phyloP scores from a whole-genome alignment of 768 basidiomycete species.

The Auricularia sp. region DNA sequence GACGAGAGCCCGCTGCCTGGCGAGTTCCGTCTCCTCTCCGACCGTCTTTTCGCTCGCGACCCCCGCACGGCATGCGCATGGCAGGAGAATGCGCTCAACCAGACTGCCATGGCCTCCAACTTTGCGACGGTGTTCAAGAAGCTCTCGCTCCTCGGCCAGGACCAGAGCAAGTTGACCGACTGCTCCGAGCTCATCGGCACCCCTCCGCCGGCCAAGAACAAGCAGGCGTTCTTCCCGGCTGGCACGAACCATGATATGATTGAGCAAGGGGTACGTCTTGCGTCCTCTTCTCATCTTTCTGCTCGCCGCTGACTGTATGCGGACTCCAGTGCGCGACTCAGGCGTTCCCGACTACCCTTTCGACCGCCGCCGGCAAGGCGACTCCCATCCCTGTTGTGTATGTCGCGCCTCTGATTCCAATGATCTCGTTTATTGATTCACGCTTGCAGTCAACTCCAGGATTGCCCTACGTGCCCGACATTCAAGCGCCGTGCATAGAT shows the following conservation, averaged over 20 bases:
- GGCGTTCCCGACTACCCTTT: background rate
- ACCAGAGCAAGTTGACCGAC: too few species aligned
- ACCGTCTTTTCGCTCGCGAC: conserved; percentile 22
- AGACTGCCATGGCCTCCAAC: background rate
- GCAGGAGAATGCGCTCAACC: conserved; percentile 19
- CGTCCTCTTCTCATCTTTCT: background rate
- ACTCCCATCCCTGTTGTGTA: background rate
- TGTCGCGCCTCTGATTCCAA: background rate
- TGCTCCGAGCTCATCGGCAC: too few species aligned
- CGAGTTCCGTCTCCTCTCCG: conserved; percentile 33
- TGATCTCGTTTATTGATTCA: background rate
- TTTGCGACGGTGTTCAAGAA: background rate
- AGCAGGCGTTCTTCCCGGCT: background rate
- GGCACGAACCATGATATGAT: background rate
- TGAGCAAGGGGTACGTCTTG: background rate
- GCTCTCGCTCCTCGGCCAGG: too few species aligned
- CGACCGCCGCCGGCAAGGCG: background rate
- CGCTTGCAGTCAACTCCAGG: background rate
- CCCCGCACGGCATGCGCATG: conserved; percentile 36
- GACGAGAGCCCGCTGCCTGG: conserved; percentile 17
- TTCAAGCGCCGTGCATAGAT: background rate
- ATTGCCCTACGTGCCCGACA: background rate
- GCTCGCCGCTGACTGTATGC: background rate
- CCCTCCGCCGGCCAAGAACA: too few species aligned
- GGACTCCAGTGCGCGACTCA: background rate